A percentile compares a stretch with the other conserved stretches of the same genome.
These are phyloP conservation scores for Trifolium repens DNA, from an alignment of 306 rosid genomes.

Conservation along the genomic window DNA sequence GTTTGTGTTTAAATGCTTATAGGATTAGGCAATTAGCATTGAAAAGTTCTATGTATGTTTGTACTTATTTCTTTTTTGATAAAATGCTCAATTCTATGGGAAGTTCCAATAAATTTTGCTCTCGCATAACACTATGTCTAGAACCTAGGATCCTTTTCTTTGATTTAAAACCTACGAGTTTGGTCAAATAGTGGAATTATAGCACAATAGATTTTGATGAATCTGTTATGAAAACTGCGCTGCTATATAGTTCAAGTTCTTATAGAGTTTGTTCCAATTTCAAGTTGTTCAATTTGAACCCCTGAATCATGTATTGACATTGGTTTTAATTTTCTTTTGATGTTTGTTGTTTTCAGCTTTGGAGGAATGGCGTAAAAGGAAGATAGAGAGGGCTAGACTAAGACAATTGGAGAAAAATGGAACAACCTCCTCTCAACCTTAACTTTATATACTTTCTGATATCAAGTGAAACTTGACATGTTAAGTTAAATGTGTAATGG, in stretches of 20 bases:
- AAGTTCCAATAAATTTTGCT: no score
- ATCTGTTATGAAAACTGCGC: no score
- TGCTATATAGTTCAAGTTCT: no score
- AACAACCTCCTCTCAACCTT: slow-evolving; percentile 60
- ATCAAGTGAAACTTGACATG: slow-evolving; percentile 21
- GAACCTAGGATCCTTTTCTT: slow-evolving; percentile 3
- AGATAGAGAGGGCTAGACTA: slow-evolving; percentile 92
- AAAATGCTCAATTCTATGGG: no score
- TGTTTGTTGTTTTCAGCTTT: slow-evolving; percentile 66
- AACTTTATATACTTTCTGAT: slow-evolving; percentile 26
- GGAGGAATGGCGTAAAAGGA: slow-evolving; percentile 97
- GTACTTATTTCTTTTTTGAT: no score
- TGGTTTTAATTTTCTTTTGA: neutral
- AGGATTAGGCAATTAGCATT: no score
- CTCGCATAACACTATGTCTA: neutral
- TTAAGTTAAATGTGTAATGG: neutral
- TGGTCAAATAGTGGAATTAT: no score
- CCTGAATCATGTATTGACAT: no score
- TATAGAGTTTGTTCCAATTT: no score
- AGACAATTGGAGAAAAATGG: slow-evolving; percentile 87
- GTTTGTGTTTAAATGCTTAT: neutral
- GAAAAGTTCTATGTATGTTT: no score
- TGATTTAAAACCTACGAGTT: slow-evolving; percentile 8
- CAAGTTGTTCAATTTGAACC: no score
- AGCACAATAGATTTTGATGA: no score